phyloP scores from a whole-genome alignment of 192 early-diverging fungal genomes.

The Backusella mclennaniae region DNA sequence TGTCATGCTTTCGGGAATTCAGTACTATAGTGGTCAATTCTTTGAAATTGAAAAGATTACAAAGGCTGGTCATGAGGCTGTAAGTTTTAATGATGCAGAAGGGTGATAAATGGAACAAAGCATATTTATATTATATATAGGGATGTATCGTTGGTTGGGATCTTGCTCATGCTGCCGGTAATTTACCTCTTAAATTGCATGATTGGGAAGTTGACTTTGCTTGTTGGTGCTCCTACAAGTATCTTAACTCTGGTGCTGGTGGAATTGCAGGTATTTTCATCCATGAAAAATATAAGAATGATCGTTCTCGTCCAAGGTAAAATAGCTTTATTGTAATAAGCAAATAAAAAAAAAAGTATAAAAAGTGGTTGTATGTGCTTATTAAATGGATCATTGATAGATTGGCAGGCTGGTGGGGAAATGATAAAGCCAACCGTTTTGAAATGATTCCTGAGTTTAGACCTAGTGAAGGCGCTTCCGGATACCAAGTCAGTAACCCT shows the following conservation, averaged over 20 bases:
- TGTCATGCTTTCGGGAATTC: constrained; percentile 86
- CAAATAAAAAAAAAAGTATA: background rate
- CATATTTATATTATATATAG: constrained; percentile 28
- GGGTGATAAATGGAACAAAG: background rate
- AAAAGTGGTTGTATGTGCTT: background rate
- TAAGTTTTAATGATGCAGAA: constrained; percentile 26
- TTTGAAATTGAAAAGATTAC: constrained; percentile 90
- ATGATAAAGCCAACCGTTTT: constrained; percentile 80
- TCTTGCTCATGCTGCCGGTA: constrained; percentile 94
- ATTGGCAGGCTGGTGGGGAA: constrained; percentile 83
- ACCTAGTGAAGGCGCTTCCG: constrained; percentile 77
- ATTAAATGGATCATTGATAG: background rate
- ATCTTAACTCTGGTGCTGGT: constrained; percentile 96
- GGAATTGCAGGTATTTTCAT: constrained; percentile 92
- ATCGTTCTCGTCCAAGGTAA: constrained; percentile 55
- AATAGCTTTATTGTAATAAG: background rate
- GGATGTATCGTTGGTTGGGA: constrained; percentile 94
- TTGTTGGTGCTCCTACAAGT: constrained; percentile 99
- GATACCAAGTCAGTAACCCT: constrained; percentile 90
- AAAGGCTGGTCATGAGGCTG: constrained; percentile 71
- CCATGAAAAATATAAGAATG: constrained; percentile 75
- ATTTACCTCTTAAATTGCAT: constrained; percentile 84
- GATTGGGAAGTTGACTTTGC: constrained; percentile 99
- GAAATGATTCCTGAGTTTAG: constrained; percentile 84
- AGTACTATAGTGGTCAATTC: constrained; percentile 92